Evolutionary conservation across 768 basidiomycete species (phyloP), one percentile per base, ranked within the genome.

Genomic region (Amylocystis lapponica): DNA sequence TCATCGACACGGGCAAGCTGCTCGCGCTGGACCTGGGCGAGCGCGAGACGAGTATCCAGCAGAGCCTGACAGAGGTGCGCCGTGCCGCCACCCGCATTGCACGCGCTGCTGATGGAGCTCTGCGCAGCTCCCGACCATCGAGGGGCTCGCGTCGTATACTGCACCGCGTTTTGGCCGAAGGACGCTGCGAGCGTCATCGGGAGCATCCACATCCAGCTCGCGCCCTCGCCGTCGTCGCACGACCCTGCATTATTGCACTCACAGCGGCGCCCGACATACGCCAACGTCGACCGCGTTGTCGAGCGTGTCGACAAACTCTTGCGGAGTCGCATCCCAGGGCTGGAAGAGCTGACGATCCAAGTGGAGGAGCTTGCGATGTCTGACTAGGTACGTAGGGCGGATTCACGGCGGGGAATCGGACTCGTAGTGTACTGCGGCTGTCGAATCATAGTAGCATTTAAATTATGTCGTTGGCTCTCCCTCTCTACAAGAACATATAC

Each of bases 261-360:
- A 2, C 67, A 57, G 48, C 61, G 62, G 48, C 63, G 67, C 17
- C 66, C 66, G 31, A 75, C 77, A 14, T 83, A 76, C 61, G 67
- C 76, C 19, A 76, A 76, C 52, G 58, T 82, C 22, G 87, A 94
- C 47, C 73, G 76, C 35, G 83, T 93, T 12, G 76, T 87, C 14
- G 78, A 81, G 57, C 71, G 79, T 23, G 92, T 97, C 5, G 80
- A 94, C 56, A 65, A 69, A 17, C 62, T 88, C 27, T 57, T 99
- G 51, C 76, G 82, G 54, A 68, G 72, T 51, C 74, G 73, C 51
- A 91, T 99, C 59, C 68, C 74, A 7, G 92, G 90, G 27, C 63
- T 99, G 31, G 85, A 87, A 50, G 91, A 98, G 64, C 63, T 99
- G 46, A 89, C 86, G 2, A 83, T 99, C 52, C 95, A 99, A 64